These are phyloP conservation scores for Kluyveromyces aestuarii DNA, from an alignment of 805 yeast genomes.

Conservation along the genomic window DNA sequence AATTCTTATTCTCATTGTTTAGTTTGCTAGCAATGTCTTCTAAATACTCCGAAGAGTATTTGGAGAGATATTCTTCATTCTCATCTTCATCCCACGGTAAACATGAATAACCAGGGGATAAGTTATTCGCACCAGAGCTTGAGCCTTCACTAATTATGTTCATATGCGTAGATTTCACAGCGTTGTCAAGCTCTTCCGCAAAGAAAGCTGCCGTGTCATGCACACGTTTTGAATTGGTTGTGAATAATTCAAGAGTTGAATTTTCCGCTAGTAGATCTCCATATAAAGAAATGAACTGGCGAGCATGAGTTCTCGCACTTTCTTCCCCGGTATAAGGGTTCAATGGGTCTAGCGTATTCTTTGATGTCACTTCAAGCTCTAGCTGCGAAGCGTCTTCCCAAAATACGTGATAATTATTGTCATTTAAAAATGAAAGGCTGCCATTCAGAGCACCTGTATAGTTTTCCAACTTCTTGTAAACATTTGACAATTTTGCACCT, in stretches of 20 bases:
- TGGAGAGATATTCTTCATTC: slow-evolving; percentile 9
- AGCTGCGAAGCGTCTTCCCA: slow-evolving; percentile 31
- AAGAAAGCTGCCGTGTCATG: slow-evolving; percentile 43
- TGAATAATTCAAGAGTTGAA: slow-evolving; percentile 36
- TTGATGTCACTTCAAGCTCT: slow-evolving; percentile 33
- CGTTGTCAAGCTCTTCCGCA: slow-evolving; percentile 30
- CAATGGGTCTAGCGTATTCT: slow-evolving; percentile 12
- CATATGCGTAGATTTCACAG: slow-evolving; percentile 21
- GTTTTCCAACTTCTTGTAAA: slow-evolving; percentile 11
- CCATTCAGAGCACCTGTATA: slow-evolving; percentile 35
- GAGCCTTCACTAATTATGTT: slow-evolving; percentile 34
- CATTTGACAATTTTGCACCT: slow-evolving; percentile 28
- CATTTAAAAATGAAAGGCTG: slow-evolving; percentile 44
- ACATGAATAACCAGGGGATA: slow-evolving; percentile 41
- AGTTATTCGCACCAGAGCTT: slow-evolving; percentile 39
- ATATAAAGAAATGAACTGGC: slow-evolving; percentile 36
- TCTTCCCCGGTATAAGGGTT: slow-evolving; percentile 40
- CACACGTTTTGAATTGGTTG: slow-evolving; percentile 40
- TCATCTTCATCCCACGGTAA: slow-evolving; percentile 25
- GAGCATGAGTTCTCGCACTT: slow-evolving; percentile 38
- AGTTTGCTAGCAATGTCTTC: slow-evolving; percentile 48
- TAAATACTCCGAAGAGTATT: slow-evolving; percentile 32
- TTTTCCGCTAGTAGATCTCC: slow-evolving; percentile 31
- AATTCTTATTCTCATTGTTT: slow-evolving; percentile 39
- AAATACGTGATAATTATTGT: slow-evolving; percentile 38